Conservation (phyloP, 2,329 filamentous ascomycete genomes). For the Reticulascus tulasneorum region DNA sequence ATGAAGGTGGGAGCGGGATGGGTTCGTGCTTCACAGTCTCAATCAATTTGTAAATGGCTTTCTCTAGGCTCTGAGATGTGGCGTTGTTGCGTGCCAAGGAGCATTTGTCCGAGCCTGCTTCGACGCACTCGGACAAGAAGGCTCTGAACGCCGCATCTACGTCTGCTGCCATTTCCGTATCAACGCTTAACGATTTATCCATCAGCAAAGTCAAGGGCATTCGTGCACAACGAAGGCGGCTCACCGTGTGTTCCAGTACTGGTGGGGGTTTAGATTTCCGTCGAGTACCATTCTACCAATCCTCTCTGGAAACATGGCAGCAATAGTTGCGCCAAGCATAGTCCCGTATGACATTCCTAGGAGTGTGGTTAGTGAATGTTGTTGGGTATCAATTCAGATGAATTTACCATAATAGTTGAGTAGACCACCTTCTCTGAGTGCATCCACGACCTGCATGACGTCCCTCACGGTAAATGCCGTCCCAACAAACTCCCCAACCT, state of each 20-base stretch:
- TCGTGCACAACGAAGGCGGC: too few relatives aligned
- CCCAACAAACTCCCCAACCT: constrained; percentile 21
- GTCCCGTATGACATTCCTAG: constrained; percentile 39
- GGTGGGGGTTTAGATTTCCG: constrained; percentile 26
- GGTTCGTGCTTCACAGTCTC: constrained; percentile 23
- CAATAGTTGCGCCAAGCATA: constrained; percentile 31
- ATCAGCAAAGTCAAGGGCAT: too few relatives aligned
- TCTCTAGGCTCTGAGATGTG: constrained; percentile 29
- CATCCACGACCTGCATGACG: constrained; percentile 33
- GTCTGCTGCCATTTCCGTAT: too few relatives aligned
- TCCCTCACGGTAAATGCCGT: constrained; percentile 32
- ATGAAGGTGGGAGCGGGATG: too few relatives aligned
- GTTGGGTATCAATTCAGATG: background rate
- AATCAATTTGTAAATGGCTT: constrained; percentile 22
- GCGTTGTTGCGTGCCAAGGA: constrained; percentile 18
- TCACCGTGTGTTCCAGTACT: too few relatives aligned
- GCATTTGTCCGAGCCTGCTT: constrained; percentile 22
- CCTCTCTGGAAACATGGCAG: constrained; percentile 37
- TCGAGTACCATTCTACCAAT: constrained; percentile 35
- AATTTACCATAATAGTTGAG: constrained; percentile 30
- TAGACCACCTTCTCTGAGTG: constrained; percentile 31
- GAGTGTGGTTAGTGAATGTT: background rate
- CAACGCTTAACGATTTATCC: too few relatives aligned
- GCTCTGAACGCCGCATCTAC: too few relatives aligned
- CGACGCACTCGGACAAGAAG: too few relatives aligned